These are phyloP conservation scores for Ichthyophthirius multifiliis DNA, from an alignment of 169 alveolate species.

Conservation along the genomic window DNA sequence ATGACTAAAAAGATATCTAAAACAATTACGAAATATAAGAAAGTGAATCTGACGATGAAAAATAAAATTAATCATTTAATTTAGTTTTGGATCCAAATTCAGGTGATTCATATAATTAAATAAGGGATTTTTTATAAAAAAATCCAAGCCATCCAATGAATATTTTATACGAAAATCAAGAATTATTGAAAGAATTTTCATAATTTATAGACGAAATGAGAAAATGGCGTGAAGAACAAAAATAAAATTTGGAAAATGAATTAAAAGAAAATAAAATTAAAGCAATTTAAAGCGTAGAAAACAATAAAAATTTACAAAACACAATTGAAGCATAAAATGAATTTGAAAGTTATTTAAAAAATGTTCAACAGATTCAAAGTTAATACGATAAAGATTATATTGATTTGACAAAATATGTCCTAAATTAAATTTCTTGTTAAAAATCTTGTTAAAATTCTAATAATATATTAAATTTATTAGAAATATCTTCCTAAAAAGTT, in stretches of 20 bases:
- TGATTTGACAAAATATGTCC: too few species aligned
- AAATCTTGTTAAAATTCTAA: too few species aligned
- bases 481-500: too few species aligned
- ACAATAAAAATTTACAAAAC: not conserved
- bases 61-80: not conserved
- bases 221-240: not conserved
- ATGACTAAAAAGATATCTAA: not conserved
- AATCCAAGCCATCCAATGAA: slow-evolving; percentile 2
- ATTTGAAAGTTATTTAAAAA: not conserved
- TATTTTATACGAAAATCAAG: not conserved
- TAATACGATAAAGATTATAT: not conserved
- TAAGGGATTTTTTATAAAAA: not conserved
- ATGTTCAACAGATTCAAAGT: not conserved
- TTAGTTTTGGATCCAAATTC: not conserved
- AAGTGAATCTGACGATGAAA: not conserved
- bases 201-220: not conserved
- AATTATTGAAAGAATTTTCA: not conserved
- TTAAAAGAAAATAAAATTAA: not conserved
- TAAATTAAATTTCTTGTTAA: too few species aligned
- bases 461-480: too few species aligned
- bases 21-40: not conserved
- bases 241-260: not conserved
- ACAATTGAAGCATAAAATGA: not conserved
- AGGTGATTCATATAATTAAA: not conserved
- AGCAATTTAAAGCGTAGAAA: not conserved